Base-by-base conservation (phyloP, 306 rosid species). In the Rubus parviflorus region DNA sequence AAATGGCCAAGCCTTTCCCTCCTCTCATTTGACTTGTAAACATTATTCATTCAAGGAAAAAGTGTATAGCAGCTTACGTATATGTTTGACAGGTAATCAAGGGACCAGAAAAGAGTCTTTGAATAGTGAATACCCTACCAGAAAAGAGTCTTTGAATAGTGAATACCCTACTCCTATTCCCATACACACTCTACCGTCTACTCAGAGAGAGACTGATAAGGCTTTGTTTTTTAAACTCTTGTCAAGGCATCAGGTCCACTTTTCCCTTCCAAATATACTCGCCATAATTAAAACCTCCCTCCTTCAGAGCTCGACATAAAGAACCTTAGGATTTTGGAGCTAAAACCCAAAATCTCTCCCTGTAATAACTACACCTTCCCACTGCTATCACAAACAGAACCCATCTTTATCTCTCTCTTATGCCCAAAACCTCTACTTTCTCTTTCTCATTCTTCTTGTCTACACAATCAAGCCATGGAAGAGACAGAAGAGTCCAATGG, bases 401-500 rank as follows among this genome's bases (percentile, higher is more conserved):
- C 23, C 35, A 52, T 42, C 43, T 67, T 3, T 77, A 72, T 64
- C 77, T 78, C 30, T 61, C 66, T 79, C 78, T 54, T 69, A 68
- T 78, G 80, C 80, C 68, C 79, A 71, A 38, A 67, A 62, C 74
- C 73, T 42, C 75, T 35, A 25, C 41, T 42, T 25, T 65, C 22
- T 65, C 70, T 38, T 62, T 67, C 79, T 61, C 64, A 25, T 54
- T 60, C 67, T 71, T 65, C 54, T 73, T 83, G 81, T 73, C 35
- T 77, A 75, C 80, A 75, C 70, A 72, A 75, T 66, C 83, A 75
- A 81, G 74, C 69, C 76, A 95, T 95, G 97, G 99, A 90, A 78
- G 90, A 85, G 78, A 64, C 93, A 79, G 91, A 89, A 43, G 86
- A 90, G 47, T 71, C 92, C 51, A 92, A 86, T 80, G 91, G 88